phyloP scores from a whole-genome alignment of 2,329 filamentous ascomycete species.

The Lasiodiplodia gonubiensis region DNA sequence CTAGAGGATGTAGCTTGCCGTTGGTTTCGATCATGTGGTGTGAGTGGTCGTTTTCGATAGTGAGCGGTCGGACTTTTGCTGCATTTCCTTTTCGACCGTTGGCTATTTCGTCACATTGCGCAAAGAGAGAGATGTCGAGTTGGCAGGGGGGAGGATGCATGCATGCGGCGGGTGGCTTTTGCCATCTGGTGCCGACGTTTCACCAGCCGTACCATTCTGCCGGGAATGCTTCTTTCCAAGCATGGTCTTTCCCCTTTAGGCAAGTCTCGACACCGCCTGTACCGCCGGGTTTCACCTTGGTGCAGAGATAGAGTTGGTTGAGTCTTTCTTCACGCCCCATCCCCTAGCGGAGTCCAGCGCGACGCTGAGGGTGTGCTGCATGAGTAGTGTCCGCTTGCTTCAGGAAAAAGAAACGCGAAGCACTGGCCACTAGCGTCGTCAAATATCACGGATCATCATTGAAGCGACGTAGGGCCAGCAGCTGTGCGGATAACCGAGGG shows the following conservation, averaged over 20 bases:
- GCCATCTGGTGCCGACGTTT: background rate
- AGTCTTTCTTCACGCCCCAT: too few species aligned
- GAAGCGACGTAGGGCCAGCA: background rate
- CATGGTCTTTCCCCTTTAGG: too few species aligned
- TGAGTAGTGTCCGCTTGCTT: background rate
- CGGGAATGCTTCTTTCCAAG: too few species aligned
- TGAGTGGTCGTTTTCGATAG: too few species aligned
- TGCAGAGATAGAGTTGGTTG: too few species aligned
- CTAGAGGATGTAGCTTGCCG: background rate
- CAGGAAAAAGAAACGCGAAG: background rate
- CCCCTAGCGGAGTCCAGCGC: too few species aligned
- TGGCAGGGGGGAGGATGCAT: background rate
- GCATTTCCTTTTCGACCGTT: too few species aligned
- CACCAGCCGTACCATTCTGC: background rate
- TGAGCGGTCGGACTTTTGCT: too few species aligned
- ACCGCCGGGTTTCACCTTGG: too few species aligned
- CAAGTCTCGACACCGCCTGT: too few species aligned
- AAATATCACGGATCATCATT: background rate
- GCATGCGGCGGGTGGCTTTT: background rate
- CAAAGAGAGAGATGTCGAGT: background rate
- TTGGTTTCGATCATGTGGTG: too few species aligned
- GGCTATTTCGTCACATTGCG: background rate
- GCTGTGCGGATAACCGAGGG: background rate
- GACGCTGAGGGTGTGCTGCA: background rate
- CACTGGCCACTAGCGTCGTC: background rate